Base-by-base conservation (phyloP, 495 filamentous ascomycete species). In the Trypethelium eluteriae region DNA sequence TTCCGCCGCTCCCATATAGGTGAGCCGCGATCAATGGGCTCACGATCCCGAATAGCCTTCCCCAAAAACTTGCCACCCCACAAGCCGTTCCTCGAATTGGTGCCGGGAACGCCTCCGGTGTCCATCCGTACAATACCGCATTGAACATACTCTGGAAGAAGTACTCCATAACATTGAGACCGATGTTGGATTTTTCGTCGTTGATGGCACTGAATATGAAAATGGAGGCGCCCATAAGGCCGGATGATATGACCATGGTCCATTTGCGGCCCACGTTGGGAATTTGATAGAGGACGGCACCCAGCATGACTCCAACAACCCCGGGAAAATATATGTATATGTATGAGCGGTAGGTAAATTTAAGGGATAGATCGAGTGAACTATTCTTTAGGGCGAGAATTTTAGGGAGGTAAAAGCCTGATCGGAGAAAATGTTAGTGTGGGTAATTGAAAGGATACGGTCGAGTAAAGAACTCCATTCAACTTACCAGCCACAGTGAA, bases 111-210 rank as follows among this genome's bases (percentile, higher is more conserved):
- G 79, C 82, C 70, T 85, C 82, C 0, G 82, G 82, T 2, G 82
- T 85, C 75, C 82, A 85, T 39, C 81, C 82, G 67, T 84, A 85
- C 69, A 85, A 78, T 4, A 85, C 77, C 12, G 81, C 82, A 64
- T 84, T 80, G 76, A 81, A 81, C 79, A 81, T 79, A 50, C 71
- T 74, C 64, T 82, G 78, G 70, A 82, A 80, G 68, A 81, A 80
- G 69, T 81, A 81, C 67, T 81, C 78, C 75, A 81, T 74, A 0
- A 75, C 70, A 65, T 78, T 81, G 1, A 82, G 65, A 9, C 79
- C 78, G 56, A 81, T 77, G 57, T 81, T 80, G 32, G 73, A 74
- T 10, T 76, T 75, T 39, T 77, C 70, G 38, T 70, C 76, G 65
- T 82, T 80, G 65, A 81, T 74, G 18, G 73, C 69, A 47, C 71